phyloP scores from a whole-genome alignment of 176 grass and related monocot species.

The Musa acuminata region DNA sequence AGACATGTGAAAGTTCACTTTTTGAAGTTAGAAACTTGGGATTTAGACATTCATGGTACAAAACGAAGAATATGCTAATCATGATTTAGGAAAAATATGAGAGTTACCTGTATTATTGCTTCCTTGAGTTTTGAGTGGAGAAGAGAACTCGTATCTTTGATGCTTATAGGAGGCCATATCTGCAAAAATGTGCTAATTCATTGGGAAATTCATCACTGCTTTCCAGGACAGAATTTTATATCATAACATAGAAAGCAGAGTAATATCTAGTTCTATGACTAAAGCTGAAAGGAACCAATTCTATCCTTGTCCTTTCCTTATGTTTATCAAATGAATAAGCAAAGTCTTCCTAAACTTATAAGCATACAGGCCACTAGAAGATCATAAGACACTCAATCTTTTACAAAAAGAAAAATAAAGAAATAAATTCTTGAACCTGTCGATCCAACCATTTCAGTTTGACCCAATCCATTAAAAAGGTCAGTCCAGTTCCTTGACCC shows the following conservation, averaged over 20 bases:
- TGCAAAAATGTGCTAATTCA: constrained; percentile 16
- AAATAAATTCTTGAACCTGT: too few species aligned
- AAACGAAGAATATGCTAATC: neutral
- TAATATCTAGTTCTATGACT: neutral
- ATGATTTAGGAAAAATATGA: constrained; percentile 3
- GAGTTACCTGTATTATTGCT: constrained; percentile 60
- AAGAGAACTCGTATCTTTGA: constrained; percentile 84
- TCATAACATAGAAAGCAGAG: neutral
- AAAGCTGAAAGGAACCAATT: neutral
- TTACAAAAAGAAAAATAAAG: too few species aligned
- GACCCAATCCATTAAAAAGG: too few species aligned
- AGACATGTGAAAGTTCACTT: neutral
- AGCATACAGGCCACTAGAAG: neutral
- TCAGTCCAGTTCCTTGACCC: too few species aligned
- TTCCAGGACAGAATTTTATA: neutral
- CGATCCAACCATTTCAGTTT: too few species aligned
- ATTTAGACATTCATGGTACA: neutral
- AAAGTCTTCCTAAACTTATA: neutral
- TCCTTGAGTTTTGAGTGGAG: constrained; percentile 83
- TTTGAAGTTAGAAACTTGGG: neutral
- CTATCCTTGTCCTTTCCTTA: neutral
- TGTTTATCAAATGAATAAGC: neutral
- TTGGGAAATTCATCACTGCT: too few species aligned
- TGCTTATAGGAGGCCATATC: constrained; percentile 95
- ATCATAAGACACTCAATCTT: too few species aligned